These are phyloP conservation scores for Amanita rimosa DNA, from an alignment of 768 basidiomycete species.

Conservation along the genomic window DNA sequence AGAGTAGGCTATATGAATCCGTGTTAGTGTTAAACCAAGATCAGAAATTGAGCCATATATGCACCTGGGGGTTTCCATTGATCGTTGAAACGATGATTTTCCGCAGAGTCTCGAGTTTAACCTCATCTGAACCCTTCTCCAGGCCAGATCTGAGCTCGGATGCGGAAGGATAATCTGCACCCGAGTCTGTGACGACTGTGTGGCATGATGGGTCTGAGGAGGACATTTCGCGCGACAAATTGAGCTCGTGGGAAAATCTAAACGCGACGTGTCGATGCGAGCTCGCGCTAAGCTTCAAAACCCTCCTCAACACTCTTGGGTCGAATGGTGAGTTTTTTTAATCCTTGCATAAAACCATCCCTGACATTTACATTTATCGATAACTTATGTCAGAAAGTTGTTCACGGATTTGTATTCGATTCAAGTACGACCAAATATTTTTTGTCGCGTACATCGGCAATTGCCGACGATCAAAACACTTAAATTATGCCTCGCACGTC, in stretches of 20 bases:
- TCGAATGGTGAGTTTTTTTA: no score
- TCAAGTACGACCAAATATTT: no score
- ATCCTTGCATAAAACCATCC: no score
- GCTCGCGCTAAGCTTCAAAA: no score
- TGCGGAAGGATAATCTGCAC: constrained; percentile 63
- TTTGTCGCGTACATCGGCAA: no score
- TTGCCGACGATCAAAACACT: no score
- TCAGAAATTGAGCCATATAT: constrained; percentile 13
- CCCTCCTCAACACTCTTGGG: no score
- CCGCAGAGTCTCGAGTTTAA: constrained; percentile 93
- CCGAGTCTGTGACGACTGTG: constrained; percentile 68
- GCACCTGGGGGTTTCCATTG: constrained; percentile 87
- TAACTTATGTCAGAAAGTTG: no score
- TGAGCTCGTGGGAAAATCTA: constrained; percentile 10
- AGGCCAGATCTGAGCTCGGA: constrained; percentile 73
- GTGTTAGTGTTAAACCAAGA: background rate
- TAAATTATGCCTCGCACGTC: no score
- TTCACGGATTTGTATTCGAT: no score
- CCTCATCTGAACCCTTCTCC: constrained; percentile 94
- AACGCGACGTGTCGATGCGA: constrained; percentile 12
- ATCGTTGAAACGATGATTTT: constrained; percentile 89
- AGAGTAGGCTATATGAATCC: constrained; percentile 53
- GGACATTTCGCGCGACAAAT: constrained; percentile 19
- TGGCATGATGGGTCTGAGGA: constrained; percentile 60
- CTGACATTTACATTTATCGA: no score